A percentile compares a stretch with the other conserved stretches of the same genome.
Evolutionary conservation across 2,329 filamentous ascomycete genomes (phyloP).

Genomic region (Madurella fahalii): DNA sequence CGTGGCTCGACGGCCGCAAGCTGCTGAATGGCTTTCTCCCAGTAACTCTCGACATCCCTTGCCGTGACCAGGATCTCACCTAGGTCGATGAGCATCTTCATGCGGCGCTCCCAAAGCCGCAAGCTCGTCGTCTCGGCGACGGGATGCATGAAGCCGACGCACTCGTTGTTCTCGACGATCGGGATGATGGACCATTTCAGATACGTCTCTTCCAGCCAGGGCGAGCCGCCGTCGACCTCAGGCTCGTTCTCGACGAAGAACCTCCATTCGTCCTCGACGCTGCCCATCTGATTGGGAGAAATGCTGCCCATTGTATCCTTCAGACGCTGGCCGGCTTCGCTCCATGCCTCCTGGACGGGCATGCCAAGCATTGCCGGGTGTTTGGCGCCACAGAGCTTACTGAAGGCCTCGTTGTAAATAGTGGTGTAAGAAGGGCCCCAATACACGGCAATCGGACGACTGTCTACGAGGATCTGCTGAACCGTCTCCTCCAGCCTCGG

Average conservation of each 20-base stretch:
- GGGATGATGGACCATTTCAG: slow-evolving; percentile 47
- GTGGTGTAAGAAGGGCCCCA: slow-evolving; percentile 58
- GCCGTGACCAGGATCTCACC: slow-evolving; percentile 42
- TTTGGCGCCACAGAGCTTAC: slow-evolving; percentile 56
- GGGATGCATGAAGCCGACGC: slow-evolving; percentile 45
- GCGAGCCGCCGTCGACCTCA: slow-evolving; percentile 28
- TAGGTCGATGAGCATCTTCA: slow-evolving; percentile 47
- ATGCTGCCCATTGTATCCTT: slow-evolving; percentile 37
- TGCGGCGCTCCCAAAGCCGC: slow-evolving; percentile 46
- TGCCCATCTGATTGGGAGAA: slow-evolving; percentile 31
- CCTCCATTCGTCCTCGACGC: slow-evolving; percentile 41
- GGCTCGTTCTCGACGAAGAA: slow-evolving; percentile 41
- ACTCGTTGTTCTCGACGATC: slow-evolving; percentile 39
- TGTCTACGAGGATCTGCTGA: slow-evolving; percentile 39
- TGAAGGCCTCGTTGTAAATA: slow-evolving; percentile 71
- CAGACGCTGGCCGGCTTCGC: slow-evolving; percentile 41
- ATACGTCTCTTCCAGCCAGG: slow-evolving; percentile 44
- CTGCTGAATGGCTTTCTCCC: slow-evolving; percentile 42
- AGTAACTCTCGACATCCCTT: slow-evolving; percentile 45
- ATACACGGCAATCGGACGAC: slow-evolving; percentile 52
- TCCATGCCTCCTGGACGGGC: slow-evolving; percentile 56
- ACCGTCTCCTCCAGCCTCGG: slow-evolving; percentile 40
- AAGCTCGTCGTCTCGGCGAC: slow-evolving; percentile 45
- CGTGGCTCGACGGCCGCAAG: slow-evolving; percentile 40
- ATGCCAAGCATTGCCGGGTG: slow-evolving; percentile 62